These are phyloP conservation scores for Alternaria dauci DNA, from an alignment of 2,329 filamentous ascomycete species.

Conservation along the genomic window DNA sequence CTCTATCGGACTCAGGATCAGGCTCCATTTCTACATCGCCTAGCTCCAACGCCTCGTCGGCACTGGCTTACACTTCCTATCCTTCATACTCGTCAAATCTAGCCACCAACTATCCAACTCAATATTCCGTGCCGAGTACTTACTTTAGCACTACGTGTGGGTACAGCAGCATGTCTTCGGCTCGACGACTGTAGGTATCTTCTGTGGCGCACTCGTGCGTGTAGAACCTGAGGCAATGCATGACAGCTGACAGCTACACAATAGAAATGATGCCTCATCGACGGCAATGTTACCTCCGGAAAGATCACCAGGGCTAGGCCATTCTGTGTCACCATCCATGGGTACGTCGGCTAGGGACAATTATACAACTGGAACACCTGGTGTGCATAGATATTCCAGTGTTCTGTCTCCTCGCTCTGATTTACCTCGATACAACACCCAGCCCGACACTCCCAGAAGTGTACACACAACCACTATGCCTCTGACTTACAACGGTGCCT, in stretches of 20 bases:
- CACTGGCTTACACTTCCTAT: constrained; percentile 55
- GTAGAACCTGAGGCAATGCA: constrained; percentile 46
- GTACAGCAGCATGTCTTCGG: constrained; percentile 52
- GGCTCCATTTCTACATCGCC: constrained; percentile 63
- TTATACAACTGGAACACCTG: constrained; percentile 54
- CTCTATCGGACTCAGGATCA: constrained; percentile 64
- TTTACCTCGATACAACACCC: constrained; percentile 45
- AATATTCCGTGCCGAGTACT: constrained; percentile 41
- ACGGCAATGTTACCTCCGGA: constrained; percentile 57
- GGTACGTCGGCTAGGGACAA: constrained; percentile 54
- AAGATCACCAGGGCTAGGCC: constrained; percentile 53
- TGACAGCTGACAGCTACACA: constrained; percentile 51
- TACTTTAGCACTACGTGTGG: constrained; percentile 49
- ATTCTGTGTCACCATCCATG: constrained; percentile 53
- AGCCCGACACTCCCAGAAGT: constrained; percentile 51
- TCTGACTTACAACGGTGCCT: constrained; percentile 33
- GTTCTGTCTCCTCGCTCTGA: constrained; percentile 49
- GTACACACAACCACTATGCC: constrained; percentile 45
- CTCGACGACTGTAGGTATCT: constrained; percentile 57
- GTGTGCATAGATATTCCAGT: constrained; percentile 45
- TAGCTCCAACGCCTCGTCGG: constrained; percentile 60
- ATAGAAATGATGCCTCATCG: constrained; percentile 57
- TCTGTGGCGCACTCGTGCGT: constrained; percentile 45
- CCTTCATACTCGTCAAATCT: constrained; percentile 46
- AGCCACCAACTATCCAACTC: constrained; percentile 47